These are phyloP conservation scores for Spergularia azorica DNA, from an alignment of 179 eudicot genomes.

Conservation along the genomic window DNA sequence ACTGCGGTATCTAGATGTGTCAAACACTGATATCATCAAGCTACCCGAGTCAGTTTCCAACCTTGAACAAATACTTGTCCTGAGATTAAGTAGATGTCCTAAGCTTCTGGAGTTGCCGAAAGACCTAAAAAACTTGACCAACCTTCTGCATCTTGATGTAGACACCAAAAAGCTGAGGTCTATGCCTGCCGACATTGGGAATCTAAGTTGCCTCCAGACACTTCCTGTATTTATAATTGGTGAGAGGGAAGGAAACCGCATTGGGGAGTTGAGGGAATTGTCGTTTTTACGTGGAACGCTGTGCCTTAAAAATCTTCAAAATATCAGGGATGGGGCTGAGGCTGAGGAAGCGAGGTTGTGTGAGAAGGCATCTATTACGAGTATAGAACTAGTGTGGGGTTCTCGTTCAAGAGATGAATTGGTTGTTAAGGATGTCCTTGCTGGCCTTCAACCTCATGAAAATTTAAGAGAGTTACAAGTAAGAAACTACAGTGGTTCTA, in stretches of 20 bases:
- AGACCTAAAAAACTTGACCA: slow-evolving; percentile 24
- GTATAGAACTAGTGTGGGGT: slow-evolving; percentile 20
- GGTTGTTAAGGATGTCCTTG: slow-evolving; percentile 8
- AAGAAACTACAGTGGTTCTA: slow-evolving; percentile 18
- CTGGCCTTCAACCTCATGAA: slow-evolving; percentile 18
- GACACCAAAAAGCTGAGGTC: slow-evolving; percentile 14
- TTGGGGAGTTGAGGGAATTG: slow-evolving; percentile 22
- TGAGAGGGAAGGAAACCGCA: slow-evolving; percentile 6
- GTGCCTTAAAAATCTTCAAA: slow-evolving; percentile 13
- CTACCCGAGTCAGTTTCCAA: slow-evolving; percentile 29
- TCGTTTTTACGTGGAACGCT: slow-evolving; percentile 10
- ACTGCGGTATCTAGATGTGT: slow-evolving; percentile 33
- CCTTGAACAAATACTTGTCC: slow-evolving; percentile 25
- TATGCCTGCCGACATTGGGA: slow-evolving; percentile 34
- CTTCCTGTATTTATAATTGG: slow-evolving; percentile 30
- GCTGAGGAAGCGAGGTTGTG: slow-evolving; percentile 22
- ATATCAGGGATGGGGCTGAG: slow-evolving; percentile 13
- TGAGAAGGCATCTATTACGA: slow-evolving; percentile 14
- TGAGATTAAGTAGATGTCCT: slow-evolving; percentile 26
- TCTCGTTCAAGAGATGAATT: neutral
- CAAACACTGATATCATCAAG: slow-evolving; percentile 21
- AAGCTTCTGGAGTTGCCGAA: slow-evolving; percentile 25
- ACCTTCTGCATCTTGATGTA: slow-evolving; percentile 31
- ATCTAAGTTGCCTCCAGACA: slow-evolving; percentile 29
- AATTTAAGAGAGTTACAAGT: slow-evolving; percentile 16